A percentile compares a stretch with the other conserved stretches of the same genome.
These are phyloP conservation scores for Potentilla sterilis DNA, from an alignment of 306 rosid species.

Conservation along the genomic window DNA sequence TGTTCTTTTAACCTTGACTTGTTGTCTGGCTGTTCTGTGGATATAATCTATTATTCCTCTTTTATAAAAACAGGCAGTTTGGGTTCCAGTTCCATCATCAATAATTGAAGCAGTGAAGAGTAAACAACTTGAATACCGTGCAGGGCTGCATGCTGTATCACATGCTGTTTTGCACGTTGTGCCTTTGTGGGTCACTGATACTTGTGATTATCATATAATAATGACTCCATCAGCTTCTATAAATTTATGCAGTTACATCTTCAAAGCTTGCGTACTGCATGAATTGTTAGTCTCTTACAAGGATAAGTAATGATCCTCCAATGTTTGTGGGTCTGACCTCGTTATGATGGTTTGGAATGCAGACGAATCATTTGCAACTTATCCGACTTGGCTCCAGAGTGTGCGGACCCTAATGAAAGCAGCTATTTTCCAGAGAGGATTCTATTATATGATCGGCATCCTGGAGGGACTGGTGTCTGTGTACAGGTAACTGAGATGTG, in stretches of 20 bases:
- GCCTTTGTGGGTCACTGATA: constrained; percentile 70
- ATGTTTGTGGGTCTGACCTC: constrained; percentile 24
- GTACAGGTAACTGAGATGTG: constrained; percentile 51
- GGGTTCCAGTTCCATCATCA: constrained; percentile 80
- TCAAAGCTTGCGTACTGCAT: constrained; percentile 7
- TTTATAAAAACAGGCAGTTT: constrained; percentile 67
- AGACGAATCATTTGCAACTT: constrained; percentile 75
- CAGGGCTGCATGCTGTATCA: constrained; percentile 95
- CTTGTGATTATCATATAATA: background rate
- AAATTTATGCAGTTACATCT: constrained; percentile 13
- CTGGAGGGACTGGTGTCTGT: constrained; percentile 81
- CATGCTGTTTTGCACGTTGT: constrained; percentile 88
- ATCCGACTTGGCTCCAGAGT: constrained; percentile 86
- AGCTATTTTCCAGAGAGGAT: constrained; percentile 85
- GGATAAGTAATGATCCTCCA: background rate
- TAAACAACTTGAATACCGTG: constrained; percentile 70
- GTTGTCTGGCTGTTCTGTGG: background rate
- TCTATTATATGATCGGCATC: constrained; percentile 78
- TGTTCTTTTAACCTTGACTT: constrained; percentile 4
- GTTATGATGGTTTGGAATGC: constrained; percentile 30
- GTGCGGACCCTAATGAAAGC: constrained; percentile 71
- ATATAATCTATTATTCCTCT: constrained; percentile 13
- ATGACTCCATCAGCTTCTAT: background rate
- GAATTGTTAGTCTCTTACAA: constrained; percentile 4
- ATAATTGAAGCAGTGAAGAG: constrained; percentile 53